Base-by-base conservation (phyloP, 108 stramenopile species). In the Skeletonema tropicum region DNA sequence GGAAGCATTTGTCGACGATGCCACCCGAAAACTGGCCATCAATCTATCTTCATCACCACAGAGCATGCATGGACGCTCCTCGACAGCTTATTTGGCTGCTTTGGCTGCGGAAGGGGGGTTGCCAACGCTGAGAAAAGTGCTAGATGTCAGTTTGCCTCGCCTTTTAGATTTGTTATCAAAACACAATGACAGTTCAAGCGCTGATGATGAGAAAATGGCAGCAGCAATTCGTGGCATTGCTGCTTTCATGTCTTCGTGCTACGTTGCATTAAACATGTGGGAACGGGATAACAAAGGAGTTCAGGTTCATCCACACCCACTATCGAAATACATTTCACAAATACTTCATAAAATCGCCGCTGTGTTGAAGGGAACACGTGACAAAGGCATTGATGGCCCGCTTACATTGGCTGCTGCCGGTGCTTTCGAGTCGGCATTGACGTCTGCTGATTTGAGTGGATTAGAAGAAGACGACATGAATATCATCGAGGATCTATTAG, bases 11-110 rank as follows among this genome's bases (percentile, higher is more conserved):
- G 90, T 92, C 9, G 23, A 76, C 10, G 71, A 86, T 42, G 49
- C 84, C 10, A 71, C 88, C 19, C 64, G 77, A 33, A 74, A 60
- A 25, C 66, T 86, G 21, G 48, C 77, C 17, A 73, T 71, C 10
- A 71, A 76, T 45, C 57, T 94, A 11, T 65, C 68, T 12, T 66
- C 83, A 23, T 72, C 90, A 9, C 90, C 90, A 13, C 80, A 90
- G 29, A 76, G 67, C 15, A 66, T 78, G 65, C 75, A 84, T 41
- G 86, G 86, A 39, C 80, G 87, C 25, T 85, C 79, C 10, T 83
- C 86, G 13, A 90, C 91, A 69, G 94, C 89, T 32, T 95, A 92
- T 75, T 68, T 91, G 59, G 91, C 94, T 31, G 86, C 88, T 32
- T 63, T 95, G 66, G 81, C 84, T 26, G 79, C 90, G 12, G 83